Conservation (phyloP, 108 stramenopile genomes). For the Skeletonema marinoi region DNA sequence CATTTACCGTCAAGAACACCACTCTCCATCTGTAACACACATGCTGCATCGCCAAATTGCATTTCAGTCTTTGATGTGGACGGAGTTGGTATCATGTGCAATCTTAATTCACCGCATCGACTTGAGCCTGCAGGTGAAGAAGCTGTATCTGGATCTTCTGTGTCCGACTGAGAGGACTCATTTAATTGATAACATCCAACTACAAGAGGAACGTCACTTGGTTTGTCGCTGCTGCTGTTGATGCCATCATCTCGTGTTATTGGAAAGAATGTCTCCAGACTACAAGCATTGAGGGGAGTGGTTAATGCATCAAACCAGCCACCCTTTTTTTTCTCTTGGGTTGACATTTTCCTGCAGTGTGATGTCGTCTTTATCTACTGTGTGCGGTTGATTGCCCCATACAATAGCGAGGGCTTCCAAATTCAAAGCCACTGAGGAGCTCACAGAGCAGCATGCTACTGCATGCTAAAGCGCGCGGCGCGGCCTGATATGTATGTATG, state of each 20-base stretch:
- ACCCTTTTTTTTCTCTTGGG: neutral
- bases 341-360: neutral
- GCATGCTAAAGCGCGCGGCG: too few relatives aligned
- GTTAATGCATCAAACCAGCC: slow-evolving; percentile 48
- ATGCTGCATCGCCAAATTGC: slow-evolving; percentile 34
- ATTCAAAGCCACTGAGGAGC: too few relatives aligned
- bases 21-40: slow-evolving; percentile 30
- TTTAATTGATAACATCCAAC: slow-evolving; percentile 83
- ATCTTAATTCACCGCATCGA: slow-evolving; percentile 49
- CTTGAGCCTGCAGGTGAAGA: neutral
- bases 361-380: too few relatives aligned
- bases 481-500: too few relatives aligned
- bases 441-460: too few relatives aligned
- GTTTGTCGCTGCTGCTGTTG: neutral
- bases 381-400: too few relatives aligned
- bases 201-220: slow-evolving; percentile 37
- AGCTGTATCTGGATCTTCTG: neutral
- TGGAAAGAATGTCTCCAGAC: slow-evolving; percentile 56
- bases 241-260: neutral
- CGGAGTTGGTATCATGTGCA: slow-evolving; percentile 31
- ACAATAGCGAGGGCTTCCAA: too few relatives aligned
- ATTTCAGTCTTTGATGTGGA: slow-evolving; percentile 16
- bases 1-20: slow-evolving; percentile 89
- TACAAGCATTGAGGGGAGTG: slow-evolving; percentile 75
- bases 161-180: slow-evolving; percentile 22